Evolutionary conservation across 176 grass and related monocot species (phyloP).

Genomic region (Tuctoria greenei): DNA sequence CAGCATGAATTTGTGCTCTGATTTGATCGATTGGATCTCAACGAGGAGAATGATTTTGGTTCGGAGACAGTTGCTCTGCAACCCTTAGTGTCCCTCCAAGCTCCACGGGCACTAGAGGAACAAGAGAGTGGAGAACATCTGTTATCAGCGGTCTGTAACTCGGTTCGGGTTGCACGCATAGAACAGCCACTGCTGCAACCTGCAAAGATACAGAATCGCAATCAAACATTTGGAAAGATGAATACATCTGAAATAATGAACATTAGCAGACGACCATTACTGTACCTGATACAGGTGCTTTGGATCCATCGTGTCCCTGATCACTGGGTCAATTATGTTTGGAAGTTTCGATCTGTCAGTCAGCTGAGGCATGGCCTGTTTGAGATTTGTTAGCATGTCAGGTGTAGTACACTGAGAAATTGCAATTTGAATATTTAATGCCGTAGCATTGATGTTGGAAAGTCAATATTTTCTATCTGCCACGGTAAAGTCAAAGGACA

Average conservation of each 20-base stretch:
- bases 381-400: constrained; percentile 31
- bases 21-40: constrained; percentile 17
- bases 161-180: constrained; percentile 90
- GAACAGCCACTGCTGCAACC: constrained; percentile 90
- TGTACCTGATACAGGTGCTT: constrained; percentile 95
- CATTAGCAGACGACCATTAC: constrained; percentile 13
- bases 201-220: constrained; percentile 32
- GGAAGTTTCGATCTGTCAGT: constrained; percentile 93
- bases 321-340: constrained; percentile 90
- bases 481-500: constrained; percentile 1
- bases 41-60: constrained; percentile 32
- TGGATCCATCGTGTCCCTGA: constrained; percentile 84
- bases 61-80: constrained; percentile 45
- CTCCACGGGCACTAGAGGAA: constrained; percentile 82
- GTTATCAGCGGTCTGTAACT: constrained; percentile 97
- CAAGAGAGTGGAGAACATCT: constrained; percentile 91
- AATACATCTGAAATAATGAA: constrained; percentile 1
- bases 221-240: constrained; percentile 3
- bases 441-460: not conserved
- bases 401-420: not conserved
- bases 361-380: constrained; percentile 93
- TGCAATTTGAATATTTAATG: not conserved
- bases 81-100: constrained; percentile 80
- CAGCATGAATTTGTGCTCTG: not conserved
- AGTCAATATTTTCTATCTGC: not conserved